Evolutionary conservation across 345 rosid species (phyloP), one percentile per base, ranked within the genome.

Genomic region (Brassica incana): DNA sequence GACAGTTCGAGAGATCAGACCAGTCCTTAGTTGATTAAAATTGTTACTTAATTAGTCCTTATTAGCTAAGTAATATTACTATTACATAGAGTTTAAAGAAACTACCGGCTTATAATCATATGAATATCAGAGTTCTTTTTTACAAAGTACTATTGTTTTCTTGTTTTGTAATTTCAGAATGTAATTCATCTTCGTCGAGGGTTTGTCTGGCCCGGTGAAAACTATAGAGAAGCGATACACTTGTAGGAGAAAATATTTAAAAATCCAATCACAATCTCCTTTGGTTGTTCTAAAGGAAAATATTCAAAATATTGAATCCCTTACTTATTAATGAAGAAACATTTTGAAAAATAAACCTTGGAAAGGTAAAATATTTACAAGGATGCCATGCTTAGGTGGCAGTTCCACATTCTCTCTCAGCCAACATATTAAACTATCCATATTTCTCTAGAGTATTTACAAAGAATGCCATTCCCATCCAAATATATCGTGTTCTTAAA

Each of bases 1-100:
- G 71, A 59, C 72, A 72, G 73, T 81, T 72, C 80, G 12, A 48
- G 77, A 76, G 69, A 81, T 81, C 48, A 81, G 80, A 72, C 80
- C 77, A 32, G 80, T 81, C 25, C 84, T 76, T 72, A 76, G 80
- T 76, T 81, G 60, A 71, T 76, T 66, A 6, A 12, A 30, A 23
- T 59, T 60, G 45, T 65, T 65, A 33, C 32, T 14, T 68, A 27
- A 27, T 27, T 27, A 73, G 72, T 71, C 2, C 16, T 50, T 12
- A 50, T 50, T 50, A 50, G 58, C 58, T 50, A 66, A 45, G 61
- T 3, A 20, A 30, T 38, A 65, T 66, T 64, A 29, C 65, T 11
- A 30, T 69, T 9, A 29, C 58, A 50, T 48, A 69, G 52, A 64
- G 48, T 15, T 20, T 4, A 7, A 48, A 50, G n/a, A 48, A 30